Evolutionary conservation across 2,329 filamentous ascomycete genomes (phyloP), one percentile per base, ranked within the genome.

Genomic region (Magnaporthiopsis incrustans): DNA sequence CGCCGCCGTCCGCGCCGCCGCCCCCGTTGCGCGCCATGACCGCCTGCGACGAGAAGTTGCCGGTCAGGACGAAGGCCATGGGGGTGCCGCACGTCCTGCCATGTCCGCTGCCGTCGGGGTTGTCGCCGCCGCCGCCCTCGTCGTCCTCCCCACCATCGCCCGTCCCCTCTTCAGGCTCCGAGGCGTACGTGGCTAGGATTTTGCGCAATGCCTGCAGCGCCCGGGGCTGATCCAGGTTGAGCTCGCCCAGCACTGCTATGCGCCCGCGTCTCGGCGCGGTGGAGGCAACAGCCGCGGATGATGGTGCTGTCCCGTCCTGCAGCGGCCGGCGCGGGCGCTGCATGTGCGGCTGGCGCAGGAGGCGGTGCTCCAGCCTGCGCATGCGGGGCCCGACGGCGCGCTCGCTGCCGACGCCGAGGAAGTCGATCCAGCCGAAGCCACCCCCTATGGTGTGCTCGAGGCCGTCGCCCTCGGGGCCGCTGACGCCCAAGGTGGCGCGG

Each of bases 391-490:
- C 93, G 1, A 89, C 85, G 8, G 92, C 92, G 59, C 92, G 88
- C 74, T 97, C 92, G 70, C 92, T 96, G 50, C 94, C 94, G 1
- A 95, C 85, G 7, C 94, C 95, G 1, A 98, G 81, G 72, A 98
- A 99, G 74, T 98, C 95, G 63, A 97, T 92, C 93, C 95, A 99
- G 58, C 95, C 95, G 72, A 98, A 97, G 0, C 91, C 91, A 65
- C 90, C 90, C 33, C 88, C 89, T 57, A 90, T 85, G 56, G 85
- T 87, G 66, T 85, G 80, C 65, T 85, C 83, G 26, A 79, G 77
- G 14, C 82, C 81, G 22, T 62, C 50, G n/a, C 81, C 80, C 27
- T 87, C 84, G 2, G 78, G 81, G 22, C 81, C 83, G 64, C 81
- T 85, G 61, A 90, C 85, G 12, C 93, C 93, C 4, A 97, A 79